phyloP scores from a whole-genome alignment of 768 basidiomycete genomes.

The Paxillus involutus region DNA sequence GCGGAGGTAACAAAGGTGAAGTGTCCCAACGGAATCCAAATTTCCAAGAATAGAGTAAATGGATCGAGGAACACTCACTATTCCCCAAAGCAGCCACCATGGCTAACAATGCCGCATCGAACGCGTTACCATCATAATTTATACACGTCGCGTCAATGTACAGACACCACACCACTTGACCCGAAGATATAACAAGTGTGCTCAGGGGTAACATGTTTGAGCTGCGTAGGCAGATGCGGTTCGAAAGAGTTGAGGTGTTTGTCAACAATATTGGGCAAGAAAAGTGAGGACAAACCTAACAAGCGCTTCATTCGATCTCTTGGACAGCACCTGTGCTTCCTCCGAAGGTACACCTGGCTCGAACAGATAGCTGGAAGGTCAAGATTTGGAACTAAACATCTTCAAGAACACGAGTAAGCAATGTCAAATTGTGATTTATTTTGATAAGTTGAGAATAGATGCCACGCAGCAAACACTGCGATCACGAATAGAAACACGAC shows the following conservation, averaged over 20 bases:
- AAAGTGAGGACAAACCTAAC: constrained; percentile 52
- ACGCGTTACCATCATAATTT: constrained; percentile 95
- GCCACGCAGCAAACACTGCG: neutral
- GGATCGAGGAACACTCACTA: constrained; percentile 48
- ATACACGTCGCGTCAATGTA: constrained; percentile 95
- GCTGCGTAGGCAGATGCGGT: constrained; percentile 35
- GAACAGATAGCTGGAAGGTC: constrained; percentile 94
- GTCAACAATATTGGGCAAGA: neutral
- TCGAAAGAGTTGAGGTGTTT: no score
- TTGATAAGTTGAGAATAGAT: neutral
- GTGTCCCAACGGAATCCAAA: no score
- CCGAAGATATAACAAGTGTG: constrained; percentile 76
- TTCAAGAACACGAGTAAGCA: neutral
- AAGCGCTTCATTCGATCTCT: constrained; percentile 77
- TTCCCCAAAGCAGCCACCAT: constrained; percentile 86
- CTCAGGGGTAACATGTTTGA: constrained; percentile 62
- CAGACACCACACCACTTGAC: constrained; percentile 87
- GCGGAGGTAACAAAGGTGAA: no score
- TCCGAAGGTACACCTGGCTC: constrained; percentile 91
- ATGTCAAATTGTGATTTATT: neutral
- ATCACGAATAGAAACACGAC: neutral
- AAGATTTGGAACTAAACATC: constrained; percentile 79
- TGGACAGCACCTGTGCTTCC: constrained; percentile 90
- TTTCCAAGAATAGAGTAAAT: no score
- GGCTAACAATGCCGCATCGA: constrained; percentile 86